Base-by-base conservation (phyloP, 495 filamentous ascomycete genomes). In the Monascus purpureus region DNA sequence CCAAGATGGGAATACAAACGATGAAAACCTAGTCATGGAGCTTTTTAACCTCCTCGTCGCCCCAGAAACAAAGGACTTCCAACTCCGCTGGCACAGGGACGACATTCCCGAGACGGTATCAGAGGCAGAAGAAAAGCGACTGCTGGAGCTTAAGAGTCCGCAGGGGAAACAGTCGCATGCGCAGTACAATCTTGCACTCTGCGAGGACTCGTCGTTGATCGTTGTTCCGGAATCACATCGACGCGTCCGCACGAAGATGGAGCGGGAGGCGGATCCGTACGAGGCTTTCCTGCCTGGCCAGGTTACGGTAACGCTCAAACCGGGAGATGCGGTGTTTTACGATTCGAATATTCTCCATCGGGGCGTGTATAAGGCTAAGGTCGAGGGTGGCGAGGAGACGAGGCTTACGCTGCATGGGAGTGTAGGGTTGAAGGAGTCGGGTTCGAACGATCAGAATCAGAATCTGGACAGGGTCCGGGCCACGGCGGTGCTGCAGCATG, bases 341-440 rank as follows among this genome's bases (percentile, higher is more conserved):
- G 72, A 92, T 53, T 87, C 83, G 39, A 87, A 92, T 55, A 88
- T 92, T 32, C 38, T 88, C 47, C 83, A 92, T 35, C 65, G 82
- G 1, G 83, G 80, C 1, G 69, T 77, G n/a, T 92, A 92, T 45
- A 45, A 53, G 42, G 47, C 37, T 3, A 65, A 59, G 32, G 33
- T 29, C 8, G 59, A 53, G 28, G 55, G 61, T 3, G 55, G 46
- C 0, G 42, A 36, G n/a, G 67, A 58, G 44, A 75, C 79, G 51
- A 53, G 83, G 37, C 58, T 81, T 59, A 92, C 82, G 44, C 44
- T 87, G 55, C 82, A 92, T 63, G 83, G 82, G n/a, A 77, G 76
- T 45, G 61, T 92, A 25, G 82, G 82, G 7, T 56, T 73, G 50
- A 68, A 65, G 26, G n/a, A n/a, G n/a, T n/a, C n/a, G n/a, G n/a